A percentile compares a stretch with the other conserved stretches of the same genome.
These are phyloP conservation scores for Pseudogymnoascus sp. DNA, from an alignment of 2,329 filamentous ascomycete genomes.

Conservation along the genomic window DNA sequence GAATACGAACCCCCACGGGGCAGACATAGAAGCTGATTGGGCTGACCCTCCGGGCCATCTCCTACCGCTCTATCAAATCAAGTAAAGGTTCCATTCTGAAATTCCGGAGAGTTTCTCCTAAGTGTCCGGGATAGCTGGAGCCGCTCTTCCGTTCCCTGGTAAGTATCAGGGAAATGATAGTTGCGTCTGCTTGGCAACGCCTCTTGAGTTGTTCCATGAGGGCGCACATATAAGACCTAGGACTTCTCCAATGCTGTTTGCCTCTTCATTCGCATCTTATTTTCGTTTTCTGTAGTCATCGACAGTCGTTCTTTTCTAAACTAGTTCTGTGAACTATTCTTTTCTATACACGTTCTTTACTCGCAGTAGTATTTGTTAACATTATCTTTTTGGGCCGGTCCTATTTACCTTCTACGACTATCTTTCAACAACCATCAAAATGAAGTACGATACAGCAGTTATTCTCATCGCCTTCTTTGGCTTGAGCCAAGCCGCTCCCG, in stretches of 20 bases:
- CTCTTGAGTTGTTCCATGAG: not conserved
- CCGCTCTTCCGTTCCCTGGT: not conserved
- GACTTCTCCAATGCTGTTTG: not conserved
- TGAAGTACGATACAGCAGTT: constrained; percentile 27
- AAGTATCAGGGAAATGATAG: constrained; percentile 4
- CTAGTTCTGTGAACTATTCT: constrained; percentile 25
- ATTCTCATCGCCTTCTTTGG: constrained; percentile 24
- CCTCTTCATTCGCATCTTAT: not conserved
- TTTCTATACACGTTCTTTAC: constrained; percentile 25
- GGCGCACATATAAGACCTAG: not conserved
- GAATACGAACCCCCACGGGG: not conserved
- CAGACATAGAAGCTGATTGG: not conserved
- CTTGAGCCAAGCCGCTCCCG: constrained; percentile 24
- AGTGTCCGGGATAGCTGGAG: not conserved
- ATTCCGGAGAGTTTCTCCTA: not conserved
- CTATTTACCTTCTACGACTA: constrained; percentile 19
- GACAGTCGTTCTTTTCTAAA: constrained; percentile 24
- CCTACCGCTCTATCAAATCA: not conserved
- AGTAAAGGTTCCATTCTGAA: not conserved
- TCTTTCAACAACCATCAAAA: constrained; percentile 20
- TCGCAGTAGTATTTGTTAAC: constrained; percentile 14
- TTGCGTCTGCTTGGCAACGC: not conserved
- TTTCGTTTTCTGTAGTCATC: constrained; percentile 8
- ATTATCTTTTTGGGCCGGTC: constrained; percentile 21
- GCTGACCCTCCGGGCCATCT: not conserved